These are phyloP conservation scores for Dichotomocladium elegans DNA, from an alignment of 371 early-diverging fungal species.

Conservation along the genomic window DNA sequence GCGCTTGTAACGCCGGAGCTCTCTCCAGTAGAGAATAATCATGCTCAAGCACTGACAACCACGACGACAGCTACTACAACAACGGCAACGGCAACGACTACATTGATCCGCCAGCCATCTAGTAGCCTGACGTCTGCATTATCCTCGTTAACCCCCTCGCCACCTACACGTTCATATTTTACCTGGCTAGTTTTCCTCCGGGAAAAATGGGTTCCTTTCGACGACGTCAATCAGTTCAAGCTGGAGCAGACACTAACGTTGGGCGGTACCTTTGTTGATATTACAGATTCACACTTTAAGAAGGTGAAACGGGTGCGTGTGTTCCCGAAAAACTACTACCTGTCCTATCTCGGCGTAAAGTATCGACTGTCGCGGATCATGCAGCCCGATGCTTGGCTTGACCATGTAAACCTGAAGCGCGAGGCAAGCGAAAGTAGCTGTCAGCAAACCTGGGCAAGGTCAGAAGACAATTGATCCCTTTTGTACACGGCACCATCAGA, in stretches of 20 bases:
- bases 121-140: too few species aligned
- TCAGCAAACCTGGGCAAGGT: too few species aligned
- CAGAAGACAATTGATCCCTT: too few species aligned
- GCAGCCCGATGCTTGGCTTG: constrained; percentile 33
- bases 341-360: constrained; percentile 33
- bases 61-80: too few species aligned
- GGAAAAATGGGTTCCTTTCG: constrained; percentile 33
- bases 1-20: too few species aligned
- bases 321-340: constrained; percentile 26
- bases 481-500: too few species aligned
- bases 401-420: constrained; percentile 12
- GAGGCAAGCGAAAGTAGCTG: background rate
- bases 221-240: constrained; percentile 23
- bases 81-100: too few species aligned
- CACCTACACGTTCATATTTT: constrained; percentile 11
- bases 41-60: too few species aligned
- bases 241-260: constrained; percentile 27
- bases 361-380: constrained; percentile 28
- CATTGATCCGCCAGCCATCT: too few species aligned
- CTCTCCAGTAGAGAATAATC: too few species aligned
- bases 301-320: constrained; percentile 30
- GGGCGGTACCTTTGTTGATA: constrained; percentile 36
- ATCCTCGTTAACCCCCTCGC: too few species aligned
- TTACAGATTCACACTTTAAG: constrained; percentile 30
- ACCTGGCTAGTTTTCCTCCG: constrained; percentile 33